Evolutionary conservation across 495 filamentous ascomycete species (phyloP).

Genomic region (Tuber calosporum): DNA sequence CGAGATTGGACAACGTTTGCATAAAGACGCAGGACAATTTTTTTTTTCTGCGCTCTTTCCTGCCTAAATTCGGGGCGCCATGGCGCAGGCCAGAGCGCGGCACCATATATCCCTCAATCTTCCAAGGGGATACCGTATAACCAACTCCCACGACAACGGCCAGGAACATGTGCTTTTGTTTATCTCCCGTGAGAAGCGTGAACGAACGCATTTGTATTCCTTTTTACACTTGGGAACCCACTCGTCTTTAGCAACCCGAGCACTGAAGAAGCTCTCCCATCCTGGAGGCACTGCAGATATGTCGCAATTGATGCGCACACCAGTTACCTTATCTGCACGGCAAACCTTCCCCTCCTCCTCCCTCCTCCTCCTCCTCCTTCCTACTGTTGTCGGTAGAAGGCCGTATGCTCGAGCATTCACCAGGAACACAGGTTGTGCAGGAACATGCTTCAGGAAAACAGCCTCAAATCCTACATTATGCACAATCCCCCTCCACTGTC

Average conservation of each 20-base stretch:
- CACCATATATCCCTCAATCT: not conserved
- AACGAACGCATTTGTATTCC: not conserved
- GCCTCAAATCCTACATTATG: conserved; percentile 6
- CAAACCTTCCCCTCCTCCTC: not conserved
- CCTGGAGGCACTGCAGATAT: not conserved
- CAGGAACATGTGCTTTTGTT: not conserved
- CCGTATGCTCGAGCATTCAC: not conserved
- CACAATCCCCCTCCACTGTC: not conserved
- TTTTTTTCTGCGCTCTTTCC: not conserved
- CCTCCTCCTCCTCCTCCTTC: not conserved
- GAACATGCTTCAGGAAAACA: not conserved
- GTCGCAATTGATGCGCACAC: not conserved
- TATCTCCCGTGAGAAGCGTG: not conserved
- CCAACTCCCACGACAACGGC: not conserved
- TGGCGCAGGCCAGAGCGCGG: not conserved
- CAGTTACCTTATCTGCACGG: not conserved
- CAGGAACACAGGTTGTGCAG: not conserved
- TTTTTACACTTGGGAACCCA: not conserved
- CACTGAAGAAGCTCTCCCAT: not conserved
- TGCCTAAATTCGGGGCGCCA: not conserved
- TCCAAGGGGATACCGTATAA: not conserved
- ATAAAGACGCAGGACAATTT: not conserved
- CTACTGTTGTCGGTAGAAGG: not conserved
- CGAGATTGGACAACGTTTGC: not conserved
- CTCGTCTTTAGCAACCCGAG: not conserved